Conservation (phyloP, 75 land plant genomes). For the Adiantum capillusveneris region DNA sequence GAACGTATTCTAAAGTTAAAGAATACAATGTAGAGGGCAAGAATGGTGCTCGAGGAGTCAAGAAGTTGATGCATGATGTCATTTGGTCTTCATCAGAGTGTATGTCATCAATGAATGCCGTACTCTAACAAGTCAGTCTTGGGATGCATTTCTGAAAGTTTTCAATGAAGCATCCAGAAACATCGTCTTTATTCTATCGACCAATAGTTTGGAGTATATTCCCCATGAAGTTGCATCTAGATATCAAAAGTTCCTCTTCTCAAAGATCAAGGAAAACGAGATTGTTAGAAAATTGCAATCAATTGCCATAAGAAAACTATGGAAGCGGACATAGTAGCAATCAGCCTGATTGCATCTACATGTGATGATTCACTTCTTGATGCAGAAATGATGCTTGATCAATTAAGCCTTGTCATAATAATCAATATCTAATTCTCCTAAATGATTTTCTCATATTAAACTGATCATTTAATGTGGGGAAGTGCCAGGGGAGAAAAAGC, state of each 20-base stretch:
- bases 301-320: conserved; percentile 56
- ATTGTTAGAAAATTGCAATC: conserved; percentile 57
- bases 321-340: conserved; percentile 72
- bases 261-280: conserved; percentile 78
- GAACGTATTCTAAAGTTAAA: conserved; percentile 44
- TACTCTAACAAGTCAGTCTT: too few relatives aligned
- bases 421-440: too few relatives aligned
- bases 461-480: too few relatives aligned
- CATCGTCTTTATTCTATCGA: conserved; percentile 66
- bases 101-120: conserved; percentile 83
- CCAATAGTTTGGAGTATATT: conserved; percentile 56
- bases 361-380: too few relatives aligned
- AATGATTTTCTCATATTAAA: too few relatives aligned
- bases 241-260: conserved; percentile 87
- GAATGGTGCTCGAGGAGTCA: not conserved
- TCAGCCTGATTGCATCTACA: conserved; percentile 70
- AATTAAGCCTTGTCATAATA: too few relatives aligned
- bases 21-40: conserved; percentile 60
- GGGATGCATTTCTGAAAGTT: conserved; percentile 72
- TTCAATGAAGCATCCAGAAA: conserved; percentile 73
- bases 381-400: conserved; percentile 94
- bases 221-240: too few relatives aligned
- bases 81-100: too few relatives aligned
- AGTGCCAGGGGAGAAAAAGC: too few relatives aligned
- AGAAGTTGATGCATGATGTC: not conserved